phyloP scores from a whole-genome alignment of 192 early-diverging fungal genomes.

The Backusella tuberculispora region DNA sequence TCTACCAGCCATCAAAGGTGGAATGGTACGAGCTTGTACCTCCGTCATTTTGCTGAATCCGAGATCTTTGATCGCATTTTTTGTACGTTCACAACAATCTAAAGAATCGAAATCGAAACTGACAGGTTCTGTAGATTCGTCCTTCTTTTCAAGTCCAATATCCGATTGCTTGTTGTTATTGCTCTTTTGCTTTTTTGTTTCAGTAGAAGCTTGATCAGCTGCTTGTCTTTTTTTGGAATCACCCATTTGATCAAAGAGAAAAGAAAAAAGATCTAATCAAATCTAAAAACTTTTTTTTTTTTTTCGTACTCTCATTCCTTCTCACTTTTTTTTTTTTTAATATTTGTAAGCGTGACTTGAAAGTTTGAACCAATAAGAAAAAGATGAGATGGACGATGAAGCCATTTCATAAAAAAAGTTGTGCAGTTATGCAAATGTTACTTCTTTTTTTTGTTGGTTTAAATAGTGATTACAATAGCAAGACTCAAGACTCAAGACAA shows the following conservation, averaged over 20 bases:
- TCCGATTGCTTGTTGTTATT: conserved; percentile 2
- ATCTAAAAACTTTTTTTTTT: conserved; percentile 3
- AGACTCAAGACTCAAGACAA: too few relatives aligned
- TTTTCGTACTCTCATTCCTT: not conserved
- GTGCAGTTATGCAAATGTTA: too few relatives aligned
- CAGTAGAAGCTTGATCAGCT: not conserved
- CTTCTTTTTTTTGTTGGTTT: too few relatives aligned
- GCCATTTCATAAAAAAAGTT: too few relatives aligned
- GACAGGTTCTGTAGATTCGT: conserved; percentile 25
- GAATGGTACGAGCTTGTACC: conserved; percentile 95
- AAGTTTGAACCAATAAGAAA: not conserved
- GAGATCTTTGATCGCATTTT: conserved; percentile 88
- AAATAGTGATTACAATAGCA: too few relatives aligned
- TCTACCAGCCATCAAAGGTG: conserved; percentile 92
- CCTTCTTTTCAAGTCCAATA: conserved; percentile 4
- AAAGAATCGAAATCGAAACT: conserved; percentile 76
- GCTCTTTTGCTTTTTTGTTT: conserved; percentile 11
- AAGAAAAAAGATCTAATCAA: not conserved
- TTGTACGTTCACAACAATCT: conserved; percentile 79
- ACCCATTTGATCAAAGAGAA: conserved; percentile 1
- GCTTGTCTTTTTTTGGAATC: conserved; percentile 19
- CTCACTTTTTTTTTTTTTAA: not conserved
- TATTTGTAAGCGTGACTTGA: conserved; percentile 10
- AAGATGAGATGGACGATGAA: not conserved
- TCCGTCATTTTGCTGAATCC: conserved; percentile 96